phyloP scores from a whole-genome alignment of 2,329 filamentous ascomycete species.

The Xylaria sp. region DNA sequence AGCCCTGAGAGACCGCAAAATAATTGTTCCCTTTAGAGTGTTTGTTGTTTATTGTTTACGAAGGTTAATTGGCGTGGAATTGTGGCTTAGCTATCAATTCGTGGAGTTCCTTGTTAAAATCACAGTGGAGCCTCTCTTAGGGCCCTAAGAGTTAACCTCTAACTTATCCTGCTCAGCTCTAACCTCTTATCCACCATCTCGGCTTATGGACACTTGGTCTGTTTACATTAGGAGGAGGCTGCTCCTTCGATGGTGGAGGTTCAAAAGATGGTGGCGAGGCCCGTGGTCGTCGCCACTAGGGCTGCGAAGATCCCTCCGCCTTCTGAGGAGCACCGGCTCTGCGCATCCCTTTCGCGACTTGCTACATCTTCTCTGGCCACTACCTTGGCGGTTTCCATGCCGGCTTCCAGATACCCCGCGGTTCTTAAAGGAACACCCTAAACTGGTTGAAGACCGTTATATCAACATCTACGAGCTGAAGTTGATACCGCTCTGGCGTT shows the following conservation, averaged over 20 bases:
- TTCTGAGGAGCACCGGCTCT: background rate
- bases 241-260: constrained; percentile 6
- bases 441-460: constrained; percentile 5
- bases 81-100: too few relatives aligned
- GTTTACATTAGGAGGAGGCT: constrained; percentile 1
- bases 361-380: constrained; percentile 16
- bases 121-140: too few relatives aligned
- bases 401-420: constrained; percentile 11
- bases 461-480: background rate
- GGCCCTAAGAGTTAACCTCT: too few relatives aligned
- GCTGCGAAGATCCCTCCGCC: constrained; percentile 1
- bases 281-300: constrained; percentile 9
- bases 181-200: background rate
- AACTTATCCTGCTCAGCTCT: background rate
- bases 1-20: too few relatives aligned
- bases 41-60: too few relatives aligned
- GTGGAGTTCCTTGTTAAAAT: too few relatives aligned
- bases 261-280: constrained; percentile 4
- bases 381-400: constrained; percentile 13
- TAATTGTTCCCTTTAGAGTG: too few relatives aligned
- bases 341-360: constrained; percentile 2
- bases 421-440: background rate
- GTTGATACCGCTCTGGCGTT: constrained; percentile 21
- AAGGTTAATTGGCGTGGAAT: too few relatives aligned
- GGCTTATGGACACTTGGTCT: background rate